Base-by-base conservation (phyloP, 371 early-diverging fungal genomes). In the Mucor mucedo region DNA sequence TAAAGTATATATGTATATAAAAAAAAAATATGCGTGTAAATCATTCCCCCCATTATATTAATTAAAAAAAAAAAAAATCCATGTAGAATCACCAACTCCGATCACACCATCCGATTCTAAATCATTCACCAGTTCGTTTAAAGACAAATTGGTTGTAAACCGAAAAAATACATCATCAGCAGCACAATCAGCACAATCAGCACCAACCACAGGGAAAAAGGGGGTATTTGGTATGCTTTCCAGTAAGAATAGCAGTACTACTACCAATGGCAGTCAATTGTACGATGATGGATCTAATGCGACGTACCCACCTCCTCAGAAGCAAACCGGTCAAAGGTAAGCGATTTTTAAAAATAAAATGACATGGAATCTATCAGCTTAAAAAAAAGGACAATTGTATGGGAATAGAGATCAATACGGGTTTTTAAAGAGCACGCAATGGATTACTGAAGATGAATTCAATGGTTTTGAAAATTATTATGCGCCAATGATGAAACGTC, bases 401-500 rank as follows among this genome's bases (percentile, higher is more conserved):
- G 21, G 21, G 21, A 21, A 32, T 27, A 84, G 88, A 47, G 90
- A 90, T 71, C 84, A 84, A 65, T 90, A 90, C 68, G 89, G 89
- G 2, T 90, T 90, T 65, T 69, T 80, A 55, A 85, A 84, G 58
- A 76, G 76, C 29, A 79, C 87, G 16, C 87, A 87, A 69, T 86
- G 86, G 85, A 66, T 87, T 6, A 77, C 84, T 1, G 70, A 76
- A 10, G 82, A 86, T 45, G 84, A 84, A 45, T 83, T 83, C 70
- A 72, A 76, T 35, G 70, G 71, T 35, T 89, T 87, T 77, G 86
- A 88, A 63, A 70, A 66, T 13, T 60, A 64, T n/a, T 90, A 90
- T 70, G 73, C 79, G 60, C 86, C 85, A 30, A 82, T 87, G 57
- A 73, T 84, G 60, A 83, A 80, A 55, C 69, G 87, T 27, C 76